phyloP scores from a whole-genome alignment of 202 grass and related monocot genomes.

The Brachypodium distachyon region DNA sequence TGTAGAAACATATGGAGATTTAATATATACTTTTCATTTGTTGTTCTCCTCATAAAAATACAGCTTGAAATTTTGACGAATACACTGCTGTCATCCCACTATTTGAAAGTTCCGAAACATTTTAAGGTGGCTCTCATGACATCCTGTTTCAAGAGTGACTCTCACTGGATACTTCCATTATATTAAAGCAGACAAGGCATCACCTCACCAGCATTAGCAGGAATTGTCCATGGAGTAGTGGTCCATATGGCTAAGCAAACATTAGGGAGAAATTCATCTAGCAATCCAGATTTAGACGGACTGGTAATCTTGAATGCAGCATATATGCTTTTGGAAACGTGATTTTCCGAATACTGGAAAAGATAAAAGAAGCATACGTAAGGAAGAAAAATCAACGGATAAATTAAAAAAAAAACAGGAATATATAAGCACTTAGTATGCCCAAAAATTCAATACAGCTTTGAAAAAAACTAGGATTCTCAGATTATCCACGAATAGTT shows the following conservation, averaged over 20 bases:
- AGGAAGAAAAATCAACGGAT: constrained; percentile 9
- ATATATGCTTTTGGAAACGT: constrained; percentile 97
- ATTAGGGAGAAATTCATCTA: constrained; percentile 80
- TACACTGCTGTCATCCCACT: neutral
- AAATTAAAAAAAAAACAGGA: constrained; percentile 12
- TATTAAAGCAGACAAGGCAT: constrained; percentile 32
- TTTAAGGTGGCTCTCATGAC: neutral
- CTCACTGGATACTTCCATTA: neutral
- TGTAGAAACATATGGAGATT: neutral
- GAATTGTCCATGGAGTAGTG: constrained; percentile 98
- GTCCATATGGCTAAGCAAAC: constrained; percentile 87
- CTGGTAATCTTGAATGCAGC: constrained; percentile 74
- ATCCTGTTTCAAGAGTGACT: neutral
- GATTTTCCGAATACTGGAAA: constrained; percentile 86
- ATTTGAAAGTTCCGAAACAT: neutral
- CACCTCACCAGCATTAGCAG: constrained; percentile 94
- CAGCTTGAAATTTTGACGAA: neutral
- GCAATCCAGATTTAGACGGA: constrained; percentile 32
- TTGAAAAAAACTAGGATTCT: neutral
- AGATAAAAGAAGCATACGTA: neutral
- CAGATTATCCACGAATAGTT: constrained; percentile 7
- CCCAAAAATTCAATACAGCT: neutral
- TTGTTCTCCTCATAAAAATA: neutral
- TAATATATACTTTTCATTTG: neutral
- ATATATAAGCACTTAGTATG: neutral